Base-by-base conservation (phyloP, 202 grass and related monocot genomes). In the Brachypodium distachyon region DNA sequence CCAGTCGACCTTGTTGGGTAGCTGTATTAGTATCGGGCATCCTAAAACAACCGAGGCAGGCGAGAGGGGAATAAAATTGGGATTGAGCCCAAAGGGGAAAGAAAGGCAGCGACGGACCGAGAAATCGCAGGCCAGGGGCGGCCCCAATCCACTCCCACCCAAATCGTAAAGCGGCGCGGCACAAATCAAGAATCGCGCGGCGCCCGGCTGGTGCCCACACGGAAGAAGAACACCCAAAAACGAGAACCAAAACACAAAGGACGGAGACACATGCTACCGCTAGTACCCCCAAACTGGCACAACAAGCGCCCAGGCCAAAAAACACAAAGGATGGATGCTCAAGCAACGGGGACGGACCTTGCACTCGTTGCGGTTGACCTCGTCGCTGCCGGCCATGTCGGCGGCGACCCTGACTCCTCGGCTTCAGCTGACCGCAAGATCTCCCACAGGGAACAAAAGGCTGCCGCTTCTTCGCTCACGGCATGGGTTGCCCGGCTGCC, bases 351-450 rank as follows among this genome's bases (percentile, higher is more conserved):
- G 10, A 55, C 67, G 44, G 48, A 94, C 96, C 96, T 85, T 92
- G 89, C 87, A 92, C 82, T 92, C 96, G 80, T 90, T 98, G 73
- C 89, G 87, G 96, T 99, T 99, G 59, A 99, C 96, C 83, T 99
- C 96, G 83, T 99, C 93, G 80, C 92, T 95, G 71, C 96, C 96
- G 55, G 96, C 96, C 96, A 99, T 99, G 87, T 78, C 60, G 74
- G 77, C 48, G 52, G 50, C 12, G 9, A 0, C 21, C 48, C 10
- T 38, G 36, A 12, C 13, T 2, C 17, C 10, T 14, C 21, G 49
- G 19, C 22, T 6, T 13, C 62, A 2, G 63, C 63, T 27, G 62
- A 56, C 40, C 7, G 21, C 76, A 77, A 33, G 82, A 81, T 53
- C 62, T 56, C 55, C 57, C 4, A n/a, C 6, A 17, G 57, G 12